Evolutionary conservation across 106 monocot species (phyloP).

Genomic region (Triglochin maritima): DNA sequence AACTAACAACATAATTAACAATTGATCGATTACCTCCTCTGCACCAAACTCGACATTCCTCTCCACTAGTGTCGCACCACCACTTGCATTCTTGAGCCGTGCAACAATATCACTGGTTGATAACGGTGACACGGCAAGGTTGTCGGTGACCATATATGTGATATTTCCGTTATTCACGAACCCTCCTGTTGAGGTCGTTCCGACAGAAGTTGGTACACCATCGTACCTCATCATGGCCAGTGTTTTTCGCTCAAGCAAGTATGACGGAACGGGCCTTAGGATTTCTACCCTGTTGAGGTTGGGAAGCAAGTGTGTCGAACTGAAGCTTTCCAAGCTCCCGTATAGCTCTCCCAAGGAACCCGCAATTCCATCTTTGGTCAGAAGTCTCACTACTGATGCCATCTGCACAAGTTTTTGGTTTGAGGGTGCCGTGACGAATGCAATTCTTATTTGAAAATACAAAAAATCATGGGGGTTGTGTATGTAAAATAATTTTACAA

Average conservation of each 20-base stretch:
- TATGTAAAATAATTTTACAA: no score
- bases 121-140: constrained; percentile 2
- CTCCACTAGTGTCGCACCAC: not conserved
- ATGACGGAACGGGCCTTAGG: not conserved
- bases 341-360: constrained; percentile 4
- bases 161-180: not conserved
- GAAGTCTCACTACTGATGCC: not conserved
- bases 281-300: not conserved
- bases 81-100: not conserved
- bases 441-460: no score
- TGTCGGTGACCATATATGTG: constrained; percentile 4
- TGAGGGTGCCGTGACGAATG: no score
- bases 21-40: not conserved
- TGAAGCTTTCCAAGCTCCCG: constrained; percentile 4
- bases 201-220: not conserved
- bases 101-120: not conserved
- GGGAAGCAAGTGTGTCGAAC: not conserved
- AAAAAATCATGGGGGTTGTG: no score
- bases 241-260: not conserved
- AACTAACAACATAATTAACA: no score
- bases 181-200: not conserved
- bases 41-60: not conserved
- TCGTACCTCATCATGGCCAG: constrained; percentile 5
- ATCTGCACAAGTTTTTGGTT: not conserved
- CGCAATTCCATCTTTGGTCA: not conserved